Conservation (phyloP, 768 basidiomycete species). For the Tulasnella calospora region DNA sequence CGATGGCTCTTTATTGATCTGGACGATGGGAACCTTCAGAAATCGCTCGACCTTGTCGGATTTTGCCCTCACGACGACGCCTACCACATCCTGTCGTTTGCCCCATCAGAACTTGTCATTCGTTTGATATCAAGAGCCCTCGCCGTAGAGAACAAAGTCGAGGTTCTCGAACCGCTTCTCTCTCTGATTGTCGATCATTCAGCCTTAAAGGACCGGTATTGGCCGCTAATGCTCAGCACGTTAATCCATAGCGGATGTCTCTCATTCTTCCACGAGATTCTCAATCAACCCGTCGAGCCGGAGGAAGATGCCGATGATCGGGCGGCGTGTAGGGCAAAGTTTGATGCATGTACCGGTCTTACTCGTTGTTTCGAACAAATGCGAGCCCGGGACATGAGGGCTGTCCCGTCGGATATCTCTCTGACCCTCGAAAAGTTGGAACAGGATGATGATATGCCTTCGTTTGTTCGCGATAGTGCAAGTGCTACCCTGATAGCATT, state of each 20-base stretch:
- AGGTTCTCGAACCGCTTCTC: background rate
- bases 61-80: slow-evolving; percentile 10
- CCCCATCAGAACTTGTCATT: background rate
- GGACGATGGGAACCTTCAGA: background rate
- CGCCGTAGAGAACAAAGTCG: background rate
- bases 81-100: background rate
- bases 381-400: background rate
- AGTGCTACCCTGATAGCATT: background rate
- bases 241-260: background rate
- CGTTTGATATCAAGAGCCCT: background rate
- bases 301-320: background rate
- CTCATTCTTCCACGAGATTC: background rate
- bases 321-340: background rate
- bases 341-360: background rate
- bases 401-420: background rate
- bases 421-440: background rate
- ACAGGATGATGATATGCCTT: background rate
- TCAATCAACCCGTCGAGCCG: background rate
- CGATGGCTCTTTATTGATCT: background rate
- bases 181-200: slow-evolving; percentile 17
- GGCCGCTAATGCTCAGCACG: background rate
- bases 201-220: background rate
- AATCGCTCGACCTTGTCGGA: background rate
- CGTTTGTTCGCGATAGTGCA: background rate
- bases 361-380: slow-evolving; percentile 5